Percentiles rank a stretch among this genome's conserved stretches.
These are phyloP conservation scores for Geotrichum phurueaensis DNA, from an alignment of 1,139 yeast species.

Conservation along the genomic window DNA sequence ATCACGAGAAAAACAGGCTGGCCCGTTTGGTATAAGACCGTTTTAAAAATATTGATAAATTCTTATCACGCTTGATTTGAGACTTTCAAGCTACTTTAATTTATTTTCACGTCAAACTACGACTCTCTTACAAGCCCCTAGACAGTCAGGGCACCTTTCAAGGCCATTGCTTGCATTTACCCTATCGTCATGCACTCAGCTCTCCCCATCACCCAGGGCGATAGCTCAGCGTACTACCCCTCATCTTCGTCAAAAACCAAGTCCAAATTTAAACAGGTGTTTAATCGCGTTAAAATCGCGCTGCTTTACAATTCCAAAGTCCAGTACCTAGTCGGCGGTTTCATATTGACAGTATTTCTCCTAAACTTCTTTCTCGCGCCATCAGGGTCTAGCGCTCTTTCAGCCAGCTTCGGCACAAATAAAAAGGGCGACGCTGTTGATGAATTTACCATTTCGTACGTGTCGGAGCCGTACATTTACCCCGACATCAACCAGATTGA, in stretches of 20 bases:
- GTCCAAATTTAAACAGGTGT: neutral
- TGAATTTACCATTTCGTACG: slow-evolving; percentile 23
- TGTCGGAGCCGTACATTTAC: slow-evolving; percentile 24
- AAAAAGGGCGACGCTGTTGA: slow-evolving; percentile 21
- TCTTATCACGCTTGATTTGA: too few species aligned
- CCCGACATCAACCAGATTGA: slow-evolving; percentile 28
- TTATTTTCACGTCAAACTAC: neutral
- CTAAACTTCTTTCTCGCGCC: neutral
- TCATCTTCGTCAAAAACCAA: neutral
- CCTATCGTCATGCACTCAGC: slow-evolving; percentile 25
- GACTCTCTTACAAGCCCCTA: neutral
- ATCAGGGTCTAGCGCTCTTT: neutral
- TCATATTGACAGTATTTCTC: neutral
- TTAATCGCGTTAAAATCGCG: slow-evolving; percentile 4
- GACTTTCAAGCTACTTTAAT: too few species aligned
- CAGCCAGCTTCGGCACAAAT: neutral
- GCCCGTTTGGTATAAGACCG: too few species aligned
- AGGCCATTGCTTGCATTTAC: neutral
- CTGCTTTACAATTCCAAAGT: slow-evolving; percentile 10
- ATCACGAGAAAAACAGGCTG: too few species aligned
- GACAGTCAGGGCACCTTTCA: neutral
- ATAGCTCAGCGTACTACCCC: slow-evolving; percentile 8
- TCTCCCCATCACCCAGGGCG: slow-evolving; percentile 22
- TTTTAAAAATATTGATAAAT: too few species aligned
- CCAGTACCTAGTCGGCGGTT: slow-evolving; percentile 11